phyloP scores from a whole-genome alignment of 2,329 filamentous ascomycete genomes.

The Colletotrichum chlorophyti region DNA sequence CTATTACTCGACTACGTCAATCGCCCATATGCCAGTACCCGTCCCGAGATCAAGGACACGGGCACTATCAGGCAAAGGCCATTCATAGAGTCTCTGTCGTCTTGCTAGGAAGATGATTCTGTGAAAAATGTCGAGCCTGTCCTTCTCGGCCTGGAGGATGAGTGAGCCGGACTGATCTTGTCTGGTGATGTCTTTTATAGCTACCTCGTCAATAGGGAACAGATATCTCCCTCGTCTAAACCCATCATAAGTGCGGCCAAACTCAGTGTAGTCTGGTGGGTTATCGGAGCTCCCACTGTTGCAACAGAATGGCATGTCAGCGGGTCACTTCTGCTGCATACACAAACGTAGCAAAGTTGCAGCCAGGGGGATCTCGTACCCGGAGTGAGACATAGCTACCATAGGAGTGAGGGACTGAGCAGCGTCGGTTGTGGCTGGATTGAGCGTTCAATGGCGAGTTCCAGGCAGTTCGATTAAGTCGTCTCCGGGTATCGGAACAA shows the following conservation, averaged over 20 bases:
- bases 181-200: no score
- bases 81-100: slow-evolving; percentile 42
- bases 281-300: slow-evolving; percentile 11
- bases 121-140: slow-evolving; percentile 83
- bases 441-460: neutral
- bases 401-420: slow-evolving; percentile 17
- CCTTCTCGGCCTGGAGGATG: slow-evolving; percentile 66
- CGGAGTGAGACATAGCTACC: slow-evolving; percentile 40
- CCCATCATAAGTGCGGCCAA: slow-evolving; percentile 74
- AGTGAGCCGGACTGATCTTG: slow-evolving; percentile 1
- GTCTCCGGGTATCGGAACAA: neutral
- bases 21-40: slow-evolving; percentile 90
- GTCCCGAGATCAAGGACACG: slow-evolving; percentile 75
- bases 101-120: slow-evolving; percentile 75
- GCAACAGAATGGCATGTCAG: neutral
- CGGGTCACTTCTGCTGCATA: neutral
- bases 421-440: neutral
- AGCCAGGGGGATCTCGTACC: slow-evolving; percentile 31
- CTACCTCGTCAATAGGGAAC: slow-evolving; percentile 79
- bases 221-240: slow-evolving; percentile 74
- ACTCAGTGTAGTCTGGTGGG: slow-evolving; percentile 57
- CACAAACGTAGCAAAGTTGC: neutral
- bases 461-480: neutral
- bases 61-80: slow-evolving; percentile 31
- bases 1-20: slow-evolving; percentile 78